phyloP scores from a whole-genome alignment of 352 stramenopile species.

The Phytophthora aleatoria region DNA sequence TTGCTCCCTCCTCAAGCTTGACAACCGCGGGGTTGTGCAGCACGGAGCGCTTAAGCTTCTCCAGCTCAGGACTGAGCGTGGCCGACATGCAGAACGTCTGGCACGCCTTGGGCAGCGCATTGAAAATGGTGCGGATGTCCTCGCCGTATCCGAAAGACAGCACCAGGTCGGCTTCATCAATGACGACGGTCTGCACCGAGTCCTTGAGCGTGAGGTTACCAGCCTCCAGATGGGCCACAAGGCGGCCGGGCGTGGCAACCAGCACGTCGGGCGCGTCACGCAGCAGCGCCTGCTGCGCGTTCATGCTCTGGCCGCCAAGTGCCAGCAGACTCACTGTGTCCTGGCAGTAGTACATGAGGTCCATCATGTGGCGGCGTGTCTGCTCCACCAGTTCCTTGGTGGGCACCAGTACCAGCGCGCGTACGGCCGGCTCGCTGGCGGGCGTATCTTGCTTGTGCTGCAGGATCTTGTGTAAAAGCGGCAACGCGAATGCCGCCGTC shows the following conservation, averaged over 20 bases:
- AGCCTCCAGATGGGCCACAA: conserved; percentile 90
- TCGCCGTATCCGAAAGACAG: conserved; percentile 97
- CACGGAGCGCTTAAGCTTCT: conserved; percentile 97
- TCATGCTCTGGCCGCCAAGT: conserved; percentile 91
- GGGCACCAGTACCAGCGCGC: conserved; percentile 95
- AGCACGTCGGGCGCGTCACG: conserved; percentile 92
- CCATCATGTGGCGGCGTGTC: conserved; percentile 87
- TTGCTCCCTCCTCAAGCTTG: conserved; percentile 94
- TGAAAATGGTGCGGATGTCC: conserved; percentile 94
- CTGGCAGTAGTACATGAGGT: conserved; percentile 97
- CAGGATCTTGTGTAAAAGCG: conserved; percentile 93
- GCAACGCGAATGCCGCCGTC: conserved; percentile 93
- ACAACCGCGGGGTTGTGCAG: conserved; percentile 97
- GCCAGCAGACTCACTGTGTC: conserved; percentile 93
- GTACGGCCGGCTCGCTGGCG: conserved; percentile 48
- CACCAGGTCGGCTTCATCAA: conserved; percentile 99
- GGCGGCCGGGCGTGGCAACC: conserved; percentile 93
- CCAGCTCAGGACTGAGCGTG: conserved; percentile 96
- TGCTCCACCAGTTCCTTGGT: conserved; percentile 98
- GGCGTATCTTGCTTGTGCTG: conserved; percentile 72
- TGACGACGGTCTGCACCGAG: conserved; percentile 96
- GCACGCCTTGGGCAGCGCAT: conserved; percentile 96
- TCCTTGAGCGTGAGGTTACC: conserved; percentile 85
- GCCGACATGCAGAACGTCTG: conserved; percentile 99
- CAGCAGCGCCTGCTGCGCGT: conserved; percentile 84